Conservation (phyloP, 306 rosid species). For the Trifolium dubium region DNA sequence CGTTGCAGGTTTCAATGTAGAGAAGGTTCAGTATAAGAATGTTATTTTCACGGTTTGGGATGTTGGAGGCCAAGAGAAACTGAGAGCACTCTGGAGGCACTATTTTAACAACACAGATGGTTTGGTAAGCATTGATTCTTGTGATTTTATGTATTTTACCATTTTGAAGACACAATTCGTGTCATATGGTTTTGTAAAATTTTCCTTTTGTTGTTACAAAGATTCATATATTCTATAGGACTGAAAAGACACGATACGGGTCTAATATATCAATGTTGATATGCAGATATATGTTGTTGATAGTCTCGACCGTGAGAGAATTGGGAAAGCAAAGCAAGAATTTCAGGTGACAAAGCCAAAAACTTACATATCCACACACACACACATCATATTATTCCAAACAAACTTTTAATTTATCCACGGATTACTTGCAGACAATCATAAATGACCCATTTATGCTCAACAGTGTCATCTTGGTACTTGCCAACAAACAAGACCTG, state of each 20-base stretch:
- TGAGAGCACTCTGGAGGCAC: slow-evolving; percentile 98
- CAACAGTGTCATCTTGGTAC: slow-evolving; percentile 93
- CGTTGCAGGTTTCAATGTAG: slow-evolving; percentile 88
- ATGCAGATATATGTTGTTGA: slow-evolving; percentile 93
- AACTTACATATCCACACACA: not conserved
- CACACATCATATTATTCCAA: slow-evolving; percentile 19
- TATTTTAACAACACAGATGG: slow-evolving; percentile 98
- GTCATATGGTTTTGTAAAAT: slow-evolving; percentile 12
- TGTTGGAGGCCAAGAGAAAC: slow-evolving; percentile 98
- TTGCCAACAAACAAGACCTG: slow-evolving; percentile 98
- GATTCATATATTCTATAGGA: slow-evolving; percentile 4
- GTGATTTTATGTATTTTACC: slow-evolving; percentile 13
- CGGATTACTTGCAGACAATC: slow-evolving; percentile 75
- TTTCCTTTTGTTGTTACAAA: slow-evolving; percentile 20
- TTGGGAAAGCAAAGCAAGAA: slow-evolving; percentile 88
- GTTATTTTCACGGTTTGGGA: slow-evolving; percentile 99
- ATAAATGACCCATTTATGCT: slow-evolving; percentile 98
- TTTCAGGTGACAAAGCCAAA: slow-evolving; percentile 71
- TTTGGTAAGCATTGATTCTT: slow-evolving; percentile 60
- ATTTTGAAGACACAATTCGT: slow-evolving; percentile 9
- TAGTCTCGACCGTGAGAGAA: slow-evolving; percentile 91
- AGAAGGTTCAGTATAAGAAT: slow-evolving; percentile 98
- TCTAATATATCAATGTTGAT: not conserved
- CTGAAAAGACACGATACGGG: not conserved
- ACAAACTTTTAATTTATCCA: slow-evolving; percentile 38